Percentiles rank a stretch among this genome's conserved stretches.
phyloP scores from a whole-genome alignment of 2,329 filamentous ascomycete genomes.

The Verticillium tricorpus region DNA sequence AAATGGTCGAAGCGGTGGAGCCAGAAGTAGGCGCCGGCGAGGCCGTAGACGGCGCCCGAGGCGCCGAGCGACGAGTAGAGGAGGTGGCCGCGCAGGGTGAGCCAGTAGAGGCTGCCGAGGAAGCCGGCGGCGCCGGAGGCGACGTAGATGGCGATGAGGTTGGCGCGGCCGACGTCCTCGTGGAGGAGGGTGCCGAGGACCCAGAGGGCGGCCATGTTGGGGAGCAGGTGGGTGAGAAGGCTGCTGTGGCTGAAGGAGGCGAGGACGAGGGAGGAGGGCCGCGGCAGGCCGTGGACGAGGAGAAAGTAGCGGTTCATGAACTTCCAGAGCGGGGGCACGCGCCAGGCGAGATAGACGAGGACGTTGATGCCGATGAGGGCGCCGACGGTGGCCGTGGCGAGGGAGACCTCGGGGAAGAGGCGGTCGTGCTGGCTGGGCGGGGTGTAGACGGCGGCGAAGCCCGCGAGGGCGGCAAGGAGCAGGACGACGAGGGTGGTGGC shows the following conservation, averaged over 20 bases:
- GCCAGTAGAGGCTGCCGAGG: slow-evolving; percentile 49
- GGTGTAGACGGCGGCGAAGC: slow-evolving; percentile 43
- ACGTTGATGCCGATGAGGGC: slow-evolving; percentile 57
- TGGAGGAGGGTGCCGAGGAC: slow-evolving; percentile 64
- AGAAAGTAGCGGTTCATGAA: slow-evolving; percentile 66
- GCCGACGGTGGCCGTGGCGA: slow-evolving; percentile 60
- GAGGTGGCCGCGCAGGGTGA: slow-evolving; percentile 42
- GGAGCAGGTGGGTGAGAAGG: slow-evolving; percentile 51
- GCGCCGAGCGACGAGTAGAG: slow-evolving; percentile 57
- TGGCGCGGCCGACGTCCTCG: slow-evolving; percentile 64
- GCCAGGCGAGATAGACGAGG: slow-evolving; percentile 54
- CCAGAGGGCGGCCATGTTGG: slow-evolving; percentile 63
- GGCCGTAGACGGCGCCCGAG: slow-evolving; percentile 59
- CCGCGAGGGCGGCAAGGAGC: slow-evolving; percentile 36
- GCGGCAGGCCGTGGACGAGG: slow-evolving; percentile 59
- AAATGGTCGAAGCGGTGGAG: slow-evolving; percentile 52
- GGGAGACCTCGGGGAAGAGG: slow-evolving; percentile 56
- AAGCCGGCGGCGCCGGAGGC: slow-evolving; percentile 54
- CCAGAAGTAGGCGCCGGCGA: slow-evolving; percentile 59
- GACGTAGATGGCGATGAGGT: slow-evolving; percentile 65
- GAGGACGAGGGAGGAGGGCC: slow-evolving; percentile 56
- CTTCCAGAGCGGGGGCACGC: slow-evolving; percentile 59
- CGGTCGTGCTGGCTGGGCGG: slow-evolving; percentile 31
- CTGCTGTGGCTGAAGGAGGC: slow-evolving; percentile 66
- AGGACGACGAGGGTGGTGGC: slow-evolving; percentile 43